These are phyloP conservation scores for Saccharomycopsis sp. DNA, from an alignment of 805 yeast species.

Conservation along the genomic window DNA sequence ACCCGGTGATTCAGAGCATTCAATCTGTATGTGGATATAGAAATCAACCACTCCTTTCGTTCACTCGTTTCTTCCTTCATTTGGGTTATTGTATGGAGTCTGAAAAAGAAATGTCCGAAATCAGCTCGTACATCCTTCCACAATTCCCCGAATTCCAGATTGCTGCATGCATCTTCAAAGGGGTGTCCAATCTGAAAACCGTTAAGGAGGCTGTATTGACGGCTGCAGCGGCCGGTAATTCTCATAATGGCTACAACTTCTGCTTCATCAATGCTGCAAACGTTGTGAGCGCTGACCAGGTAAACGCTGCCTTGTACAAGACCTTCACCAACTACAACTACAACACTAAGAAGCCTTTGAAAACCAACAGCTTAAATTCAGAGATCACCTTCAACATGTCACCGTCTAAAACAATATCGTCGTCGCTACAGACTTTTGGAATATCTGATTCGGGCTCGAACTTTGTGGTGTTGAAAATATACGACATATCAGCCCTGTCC, in stretches of 20 bases:
- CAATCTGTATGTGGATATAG: too few species aligned
- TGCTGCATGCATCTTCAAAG: conserved; percentile 4
- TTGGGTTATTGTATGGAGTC: background rate
- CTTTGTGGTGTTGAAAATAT: conserved; percentile 14
- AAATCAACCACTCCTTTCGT: too few species aligned
- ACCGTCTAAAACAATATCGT: conserved; percentile 14
- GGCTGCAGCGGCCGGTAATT: too few species aligned
- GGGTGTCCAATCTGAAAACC: conserved; percentile 11
- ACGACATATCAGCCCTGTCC: background rate
- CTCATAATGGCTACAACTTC: conserved; percentile 11
- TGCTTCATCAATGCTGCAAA: conserved; percentile 17
- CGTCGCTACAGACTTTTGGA: conserved; percentile 15
- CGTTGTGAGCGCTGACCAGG: conserved; percentile 14
- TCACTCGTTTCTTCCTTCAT: too few species aligned
- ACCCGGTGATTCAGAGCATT: background rate
- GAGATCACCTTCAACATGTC: conserved; percentile 18
- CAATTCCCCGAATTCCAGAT: conserved; percentile 13
- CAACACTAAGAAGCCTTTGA: conserved; percentile 3
- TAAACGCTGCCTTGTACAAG: conserved; percentile 14
- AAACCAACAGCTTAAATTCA: conserved; percentile 14
- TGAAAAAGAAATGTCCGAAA: background rate
- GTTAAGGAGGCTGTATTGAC: conserved; percentile 15
- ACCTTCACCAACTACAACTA: conserved; percentile 8
- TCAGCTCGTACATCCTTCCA: conserved; percentile 5
- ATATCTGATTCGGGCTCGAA: conserved; percentile 3